phyloP scores from a whole-genome alignment of 2,329 filamentous ascomycete genomes.

The Colletotrichum limetticola region DNA sequence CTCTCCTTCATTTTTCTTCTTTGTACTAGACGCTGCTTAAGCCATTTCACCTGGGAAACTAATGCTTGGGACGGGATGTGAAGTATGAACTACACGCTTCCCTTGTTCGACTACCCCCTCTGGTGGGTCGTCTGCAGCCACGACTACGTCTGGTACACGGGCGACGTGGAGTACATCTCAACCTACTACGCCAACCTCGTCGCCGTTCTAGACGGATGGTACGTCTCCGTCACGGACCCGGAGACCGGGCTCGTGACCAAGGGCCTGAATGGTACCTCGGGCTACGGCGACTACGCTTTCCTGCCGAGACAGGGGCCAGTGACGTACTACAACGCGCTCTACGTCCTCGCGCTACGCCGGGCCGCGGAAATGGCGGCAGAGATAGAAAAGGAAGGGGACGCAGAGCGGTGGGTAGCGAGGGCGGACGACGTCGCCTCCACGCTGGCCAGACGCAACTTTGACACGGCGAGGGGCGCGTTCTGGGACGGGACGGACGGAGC shows the following conservation, averaged over 20 bases:
- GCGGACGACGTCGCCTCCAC: slow-evolving; percentile 47
- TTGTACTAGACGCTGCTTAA: too few species aligned
- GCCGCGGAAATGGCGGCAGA: slow-evolving; percentile 54
- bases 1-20: not conserved
- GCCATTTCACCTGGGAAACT: not conserved
- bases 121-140: slow-evolving; percentile 62
- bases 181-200: slow-evolving; percentile 54
- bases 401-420: slow-evolving; percentile 50
- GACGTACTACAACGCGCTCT: slow-evolving; percentile 64
- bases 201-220: slow-evolving; percentile 57
- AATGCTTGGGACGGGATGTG: not conserved
- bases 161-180: slow-evolving; percentile 52
- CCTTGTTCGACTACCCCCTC: slow-evolving; percentile 62
- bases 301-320: slow-evolving; percentile 57
- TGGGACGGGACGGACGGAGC: slow-evolving; percentile 50
- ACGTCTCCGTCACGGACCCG: slow-evolving; percentile 52
- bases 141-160: slow-evolving; percentile 62
- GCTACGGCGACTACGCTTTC: slow-evolving; percentile 64
- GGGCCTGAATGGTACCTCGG: slow-evolving; percentile 41
- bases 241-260: slow-evolving; percentile 55
- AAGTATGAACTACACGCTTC: slow-evolving; percentile 57
- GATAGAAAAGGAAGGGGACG: slow-evolving; percentile 45
- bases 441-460: slow-evolving; percentile 53
- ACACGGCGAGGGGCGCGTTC: slow-evolving; percentile 54
- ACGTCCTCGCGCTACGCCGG: slow-evolving; percentile 56